These are phyloP conservation scores for Senecio squalidus DNA, from an alignment of 140 eudicot genomes.

Conservation along the genomic window DNA sequence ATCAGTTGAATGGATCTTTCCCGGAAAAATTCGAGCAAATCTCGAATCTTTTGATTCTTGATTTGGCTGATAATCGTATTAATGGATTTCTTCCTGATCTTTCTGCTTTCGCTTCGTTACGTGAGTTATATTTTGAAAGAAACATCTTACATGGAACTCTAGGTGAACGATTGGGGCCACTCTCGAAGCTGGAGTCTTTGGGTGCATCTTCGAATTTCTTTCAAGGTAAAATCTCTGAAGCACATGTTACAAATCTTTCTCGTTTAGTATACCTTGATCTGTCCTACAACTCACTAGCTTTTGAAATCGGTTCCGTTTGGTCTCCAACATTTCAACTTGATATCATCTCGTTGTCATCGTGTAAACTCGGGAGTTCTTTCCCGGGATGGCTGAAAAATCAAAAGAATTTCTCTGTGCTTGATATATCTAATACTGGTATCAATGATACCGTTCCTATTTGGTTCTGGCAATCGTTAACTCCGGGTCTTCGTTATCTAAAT, in stretches of 20 bases:
- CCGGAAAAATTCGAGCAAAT: constrained; percentile 25
- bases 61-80: constrained; percentile 31
- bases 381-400: constrained; percentile 54
- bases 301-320: constrained; percentile 23
- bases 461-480: constrained; percentile 37
- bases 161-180: constrained; percentile 25
- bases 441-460: constrained; percentile 36
- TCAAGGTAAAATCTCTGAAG: constrained; percentile 29
- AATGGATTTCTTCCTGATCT: constrained; percentile 42
- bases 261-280: constrained; percentile 28
- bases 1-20: constrained; percentile 38
- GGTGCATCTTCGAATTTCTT: constrained; percentile 37
- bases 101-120: constrained; percentile 25
- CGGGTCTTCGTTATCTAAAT: constrained; percentile 27
- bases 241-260: constrained; percentile 38
- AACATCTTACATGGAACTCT: constrained; percentile 38
- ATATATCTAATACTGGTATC: constrained; percentile 36
- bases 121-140: constrained; percentile 23
- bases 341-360: constrained; percentile 26
- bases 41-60: constrained; percentile 29
- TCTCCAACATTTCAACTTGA: constrained; percentile 45
- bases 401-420: constrained; percentile 29
- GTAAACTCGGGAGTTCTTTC: constrained; percentile 42
- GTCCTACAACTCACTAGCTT: constrained; percentile 29
- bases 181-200: constrained; percentile 29